These are phyloP conservation scores for Malassezia nana DNA, from an alignment of 1,284 basidiomycete genomes.

Conservation along the genomic window DNA sequence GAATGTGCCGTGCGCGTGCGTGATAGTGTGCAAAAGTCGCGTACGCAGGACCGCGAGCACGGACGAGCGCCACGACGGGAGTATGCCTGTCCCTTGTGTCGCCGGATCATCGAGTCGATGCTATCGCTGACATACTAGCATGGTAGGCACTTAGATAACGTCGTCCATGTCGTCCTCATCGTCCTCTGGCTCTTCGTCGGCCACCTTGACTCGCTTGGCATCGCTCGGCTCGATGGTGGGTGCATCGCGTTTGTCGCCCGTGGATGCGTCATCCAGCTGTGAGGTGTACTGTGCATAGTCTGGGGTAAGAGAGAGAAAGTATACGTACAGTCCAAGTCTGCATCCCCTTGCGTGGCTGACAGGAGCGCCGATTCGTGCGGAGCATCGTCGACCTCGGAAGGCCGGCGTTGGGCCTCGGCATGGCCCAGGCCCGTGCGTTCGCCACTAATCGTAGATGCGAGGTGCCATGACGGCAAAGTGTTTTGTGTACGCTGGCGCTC, in stretches of 20 bases:
- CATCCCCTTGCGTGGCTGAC: constrained; percentile 16
- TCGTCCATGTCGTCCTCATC: constrained; percentile 40
- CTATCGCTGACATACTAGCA: background rate
- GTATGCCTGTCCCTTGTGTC: constrained; percentile 45
- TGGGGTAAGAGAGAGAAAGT: constrained; percentile 1
- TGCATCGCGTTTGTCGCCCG: background rate
- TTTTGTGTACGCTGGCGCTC: constrained; percentile 62
- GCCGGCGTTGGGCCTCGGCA: constrained; percentile 21
- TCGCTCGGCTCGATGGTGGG: constrained; percentile 11
- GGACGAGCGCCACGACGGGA: constrained; percentile 35
- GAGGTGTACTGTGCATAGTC: constrained; percentile 41
- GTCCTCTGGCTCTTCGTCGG: constrained; percentile 23
- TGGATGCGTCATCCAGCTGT: constrained; percentile 21
- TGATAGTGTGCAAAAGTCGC: constrained; percentile 35
- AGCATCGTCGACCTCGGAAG: constrained; percentile 17
- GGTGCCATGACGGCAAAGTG: constrained; percentile 80
- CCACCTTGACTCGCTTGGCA: constrained; percentile 1
- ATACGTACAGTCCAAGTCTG: constrained; percentile 33
- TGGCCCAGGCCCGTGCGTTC: constrained; percentile 72
- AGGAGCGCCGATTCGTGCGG: constrained; percentile 20
- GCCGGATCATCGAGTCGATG: constrained; percentile 18
- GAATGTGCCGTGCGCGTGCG: constrained; percentile 43
- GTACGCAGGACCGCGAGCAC: constrained; percentile 31
- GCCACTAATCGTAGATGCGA: constrained; percentile 85
- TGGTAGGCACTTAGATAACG: constrained; percentile 21